Conservation (phyloP, 495 filamentous ascomycete genomes). For the Neurospora africana region DNA sequence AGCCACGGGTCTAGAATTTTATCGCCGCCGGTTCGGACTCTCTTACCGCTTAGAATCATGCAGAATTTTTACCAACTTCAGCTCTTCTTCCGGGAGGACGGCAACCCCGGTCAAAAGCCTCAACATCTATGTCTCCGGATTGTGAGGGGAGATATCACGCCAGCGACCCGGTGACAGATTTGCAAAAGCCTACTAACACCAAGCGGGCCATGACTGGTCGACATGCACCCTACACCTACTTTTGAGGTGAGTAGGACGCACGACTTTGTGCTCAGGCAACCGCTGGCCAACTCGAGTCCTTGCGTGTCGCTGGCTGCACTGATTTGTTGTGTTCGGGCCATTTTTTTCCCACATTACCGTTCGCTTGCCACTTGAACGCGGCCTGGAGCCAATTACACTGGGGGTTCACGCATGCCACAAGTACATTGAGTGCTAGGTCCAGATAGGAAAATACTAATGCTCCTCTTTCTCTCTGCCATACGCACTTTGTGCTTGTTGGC, state of each 20-base stretch:
- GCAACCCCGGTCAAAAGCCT: neutral
- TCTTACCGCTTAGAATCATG: neutral
- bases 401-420: neutral
- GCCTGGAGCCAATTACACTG: neutral
- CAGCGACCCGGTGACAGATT: neutral
- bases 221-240: neutral
- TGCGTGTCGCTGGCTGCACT: neutral
- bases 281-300: neutral
- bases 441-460: neutral
- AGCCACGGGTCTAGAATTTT: neutral
- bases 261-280: neutral
- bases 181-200: neutral
- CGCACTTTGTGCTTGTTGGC: neutral
- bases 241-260: neutral
- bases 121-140: neutral
- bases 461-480: neutral
- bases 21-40: neutral
- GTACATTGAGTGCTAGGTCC: neutral
- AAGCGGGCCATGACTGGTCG: neutral
- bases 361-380: neutral
- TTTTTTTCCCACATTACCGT: neutral
- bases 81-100: neutral
- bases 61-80: neutral
- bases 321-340: neutral
- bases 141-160: neutral